phyloP scores from a whole-genome alignment of 768 basidiomycete genomes.

The Mycena crocata region DNA sequence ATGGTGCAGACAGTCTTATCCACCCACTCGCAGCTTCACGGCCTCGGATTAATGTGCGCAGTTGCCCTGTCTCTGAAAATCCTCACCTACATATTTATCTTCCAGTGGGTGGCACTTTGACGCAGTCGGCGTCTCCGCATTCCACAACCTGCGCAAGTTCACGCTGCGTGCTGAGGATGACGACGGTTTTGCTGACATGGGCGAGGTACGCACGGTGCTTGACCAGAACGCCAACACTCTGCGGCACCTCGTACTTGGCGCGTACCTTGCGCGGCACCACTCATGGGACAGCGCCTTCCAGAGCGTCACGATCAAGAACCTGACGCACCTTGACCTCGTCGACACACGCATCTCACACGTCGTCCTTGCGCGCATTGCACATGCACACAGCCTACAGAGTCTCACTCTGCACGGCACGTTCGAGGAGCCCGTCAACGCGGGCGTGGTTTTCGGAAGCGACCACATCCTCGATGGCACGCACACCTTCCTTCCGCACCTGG shows the following conservation, averaged over 20 bases:
- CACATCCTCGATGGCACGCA: slow-evolving; percentile 67
- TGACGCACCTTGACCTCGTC: slow-evolving; percentile 77
- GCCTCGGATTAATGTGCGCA: slow-evolving; percentile 69
- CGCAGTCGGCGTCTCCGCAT: slow-evolving; percentile 74
- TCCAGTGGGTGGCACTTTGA: slow-evolving; percentile 79
- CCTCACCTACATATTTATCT: slow-evolving; percentile 2
- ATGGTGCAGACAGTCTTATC: slow-evolving; percentile 69
- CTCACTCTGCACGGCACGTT: slow-evolving; percentile 76
- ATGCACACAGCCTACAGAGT: slow-evolving; percentile 69
- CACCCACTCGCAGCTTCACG: slow-evolving; percentile 64
- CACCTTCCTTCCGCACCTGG: slow-evolving; percentile 71
- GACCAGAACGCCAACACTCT: slow-evolving; percentile 69
- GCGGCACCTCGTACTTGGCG: slow-evolving; percentile 73
- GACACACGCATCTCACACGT: slow-evolving; percentile 75
- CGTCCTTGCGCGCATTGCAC: slow-evolving; percentile 72
- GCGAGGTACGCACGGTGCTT: slow-evolving; percentile 71
- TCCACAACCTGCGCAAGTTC: slow-evolving; percentile 70
- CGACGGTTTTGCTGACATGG: slow-evolving; percentile 78
- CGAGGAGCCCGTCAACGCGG: slow-evolving; percentile 66
- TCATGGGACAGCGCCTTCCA: slow-evolving; percentile 77
- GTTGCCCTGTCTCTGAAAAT: background rate
- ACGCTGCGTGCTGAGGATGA: slow-evolving; percentile 78
- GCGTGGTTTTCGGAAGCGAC: slow-evolving; percentile 71
- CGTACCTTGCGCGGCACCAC: slow-evolving; percentile 72
- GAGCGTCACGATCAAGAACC: slow-evolving; percentile 69